Evolutionary conservation across 2,329 filamentous ascomycete genomes (phyloP).

Genomic region (Fusarium sp.): DNA sequence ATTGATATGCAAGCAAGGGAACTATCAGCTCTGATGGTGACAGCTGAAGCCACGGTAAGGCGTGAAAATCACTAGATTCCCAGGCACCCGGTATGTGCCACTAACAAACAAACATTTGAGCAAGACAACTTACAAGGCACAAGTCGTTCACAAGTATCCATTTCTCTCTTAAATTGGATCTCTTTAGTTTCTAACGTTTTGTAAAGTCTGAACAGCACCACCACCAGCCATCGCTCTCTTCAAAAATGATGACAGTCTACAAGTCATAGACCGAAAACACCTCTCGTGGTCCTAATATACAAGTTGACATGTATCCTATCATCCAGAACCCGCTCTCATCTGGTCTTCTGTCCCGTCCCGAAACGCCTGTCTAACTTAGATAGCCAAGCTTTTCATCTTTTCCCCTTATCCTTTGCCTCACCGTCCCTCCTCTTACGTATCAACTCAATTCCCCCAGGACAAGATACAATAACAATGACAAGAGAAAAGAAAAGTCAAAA

Average conservation of each 20-base stretch:
- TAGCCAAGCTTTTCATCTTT: slow-evolving; percentile 39
- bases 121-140: not conserved
- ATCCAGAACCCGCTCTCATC: slow-evolving; percentile 13
- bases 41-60: not conserved
- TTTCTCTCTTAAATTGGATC: slow-evolving; percentile 36
- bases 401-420: slow-evolving; percentile 33
- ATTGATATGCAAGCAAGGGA: not conserved
- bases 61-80: not conserved
- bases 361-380: slow-evolving; percentile 34
- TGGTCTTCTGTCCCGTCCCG: slow-evolving; percentile 2
- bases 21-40: not conserved
- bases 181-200: slow-evolving; percentile 41
- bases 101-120: not conserved
- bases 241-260: slow-evolving; percentile 19
- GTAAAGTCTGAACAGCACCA: slow-evolving; percentile 41
- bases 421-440: slow-evolving; percentile 43
- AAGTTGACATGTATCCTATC: slow-evolving; percentile 43
- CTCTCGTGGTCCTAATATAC: slow-evolving; percentile 46
- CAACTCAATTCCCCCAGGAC: slow-evolving; percentile 27
- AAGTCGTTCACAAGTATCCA: slow-evolving; percentile 28
- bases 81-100: not conserved
- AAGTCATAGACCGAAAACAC: slow-evolving; percentile 38
- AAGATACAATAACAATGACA: slow-evolving; percentile 42
- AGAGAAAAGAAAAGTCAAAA: slow-evolving; percentile 40
- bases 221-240: slow-evolving; percentile 24